phyloP scores from a whole-genome alignment of 1,284 basidiomycete genomes.

The Ganoderma multipileum region DNA sequence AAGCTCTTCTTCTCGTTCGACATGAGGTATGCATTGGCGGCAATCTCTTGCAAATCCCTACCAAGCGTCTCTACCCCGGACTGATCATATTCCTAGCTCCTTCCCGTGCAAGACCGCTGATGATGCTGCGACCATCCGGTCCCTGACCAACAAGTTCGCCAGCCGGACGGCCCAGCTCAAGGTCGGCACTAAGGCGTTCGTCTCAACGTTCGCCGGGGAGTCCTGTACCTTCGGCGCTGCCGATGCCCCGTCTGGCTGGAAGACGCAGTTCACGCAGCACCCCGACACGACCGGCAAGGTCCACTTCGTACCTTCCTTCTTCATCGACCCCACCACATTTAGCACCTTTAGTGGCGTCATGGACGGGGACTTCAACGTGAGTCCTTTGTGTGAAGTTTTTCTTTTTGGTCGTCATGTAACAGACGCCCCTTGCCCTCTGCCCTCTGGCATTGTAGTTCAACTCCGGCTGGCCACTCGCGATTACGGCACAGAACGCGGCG shows the following conservation, averaged over 20 bases:
- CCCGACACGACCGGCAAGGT: constrained; percentile 55
- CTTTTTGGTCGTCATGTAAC: neutral
- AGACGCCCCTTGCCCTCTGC: constrained; percentile 5
- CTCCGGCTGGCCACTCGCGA: constrained; percentile 66
- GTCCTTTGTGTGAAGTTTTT: constrained; percentile 14
- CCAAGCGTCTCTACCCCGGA: neutral
- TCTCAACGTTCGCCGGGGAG: constrained; percentile 85
- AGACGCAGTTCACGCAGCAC: constrained; percentile 58
- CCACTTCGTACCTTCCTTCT: constrained; percentile 73
- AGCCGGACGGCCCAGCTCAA: constrained; percentile 70
- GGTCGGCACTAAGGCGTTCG: constrained; percentile 64
- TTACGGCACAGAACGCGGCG: constrained; percentile 53
- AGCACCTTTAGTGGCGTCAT: constrained; percentile 54
- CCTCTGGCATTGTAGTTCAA: constrained; percentile 56
- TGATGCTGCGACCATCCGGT: constrained; percentile 65
- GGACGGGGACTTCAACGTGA: constrained; percentile 68
- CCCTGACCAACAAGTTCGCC: constrained; percentile 64
- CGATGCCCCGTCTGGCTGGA: constrained; percentile 61
- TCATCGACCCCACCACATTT: constrained; percentile 61
- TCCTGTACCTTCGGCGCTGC: constrained; percentile 72
- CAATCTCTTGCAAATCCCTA: neutral
- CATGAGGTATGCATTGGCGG: constrained; percentile 62
- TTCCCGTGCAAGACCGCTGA: constrained; percentile 60
- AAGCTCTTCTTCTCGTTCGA: constrained; percentile 85
- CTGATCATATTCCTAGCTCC: constrained; percentile 44